A percentile compares a stretch with the other conserved stretches of the same genome.
These are phyloP conservation scores for Paxillus rubicundulus DNA, from an alignment of 768 basidiomycete species.

Conservation along the genomic window DNA sequence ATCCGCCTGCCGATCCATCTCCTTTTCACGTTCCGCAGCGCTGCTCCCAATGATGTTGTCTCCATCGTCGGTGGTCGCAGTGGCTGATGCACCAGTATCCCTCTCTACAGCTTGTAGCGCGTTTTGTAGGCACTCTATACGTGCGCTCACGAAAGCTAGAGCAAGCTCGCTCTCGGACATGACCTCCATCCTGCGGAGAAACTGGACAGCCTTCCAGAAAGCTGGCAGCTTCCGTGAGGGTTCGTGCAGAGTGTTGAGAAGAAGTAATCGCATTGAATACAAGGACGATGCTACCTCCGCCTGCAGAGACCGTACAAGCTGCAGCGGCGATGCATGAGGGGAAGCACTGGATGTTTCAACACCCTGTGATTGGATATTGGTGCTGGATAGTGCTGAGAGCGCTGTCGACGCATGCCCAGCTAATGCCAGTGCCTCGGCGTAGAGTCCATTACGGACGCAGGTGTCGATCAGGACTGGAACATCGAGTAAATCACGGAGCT, in stretches of 20 bases:
- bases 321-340: slow-evolving; percentile 30
- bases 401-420: slow-evolving; percentile 65
- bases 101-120: slow-evolving; percentile 53
- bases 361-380: slow-evolving; percentile 35
- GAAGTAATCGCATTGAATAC: slow-evolving; percentile 66
- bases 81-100: slow-evolving; percentile 37
- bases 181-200: slow-evolving; percentile 79
- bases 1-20: slow-evolving; percentile 60
- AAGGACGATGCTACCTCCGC: slow-evolving; percentile 67
- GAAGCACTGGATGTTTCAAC: slow-evolving; percentile 43
- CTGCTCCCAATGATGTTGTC: slow-evolving; percentile 16
- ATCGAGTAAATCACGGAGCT: slow-evolving; percentile 88
- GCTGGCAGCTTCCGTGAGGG: slow-evolving; percentile 82
- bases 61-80: slow-evolving; percentile 7
- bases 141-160: slow-evolving; percentile 76
- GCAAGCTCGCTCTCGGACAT: slow-evolving; percentile 76
- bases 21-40: slow-evolving; percentile 36
- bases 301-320: slow-evolving; percentile 48
- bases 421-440: slow-evolving; percentile 87
- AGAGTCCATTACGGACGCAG: slow-evolving; percentile 90
- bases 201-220: slow-evolving; percentile 86
- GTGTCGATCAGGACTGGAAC: slow-evolving; percentile 89
- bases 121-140: slow-evolving; percentile 59
- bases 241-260: slow-evolving; percentile 76
- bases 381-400: slow-evolving; percentile 36